Conservation (phyloP, 495 filamentous ascomycete species). For the Penicillium bialowiezense region DNA sequence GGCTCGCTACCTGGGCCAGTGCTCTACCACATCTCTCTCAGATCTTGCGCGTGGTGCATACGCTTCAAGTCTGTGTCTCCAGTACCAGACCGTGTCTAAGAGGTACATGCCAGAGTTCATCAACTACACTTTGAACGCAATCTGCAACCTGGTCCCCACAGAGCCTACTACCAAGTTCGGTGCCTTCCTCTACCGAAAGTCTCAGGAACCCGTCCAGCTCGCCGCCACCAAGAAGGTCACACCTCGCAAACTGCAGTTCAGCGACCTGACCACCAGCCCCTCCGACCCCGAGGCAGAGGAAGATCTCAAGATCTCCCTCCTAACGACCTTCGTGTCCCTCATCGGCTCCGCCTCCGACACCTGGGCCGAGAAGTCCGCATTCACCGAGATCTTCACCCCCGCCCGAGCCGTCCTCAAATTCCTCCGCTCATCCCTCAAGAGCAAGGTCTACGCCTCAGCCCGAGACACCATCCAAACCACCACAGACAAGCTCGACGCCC, state of each 20-base stretch:
- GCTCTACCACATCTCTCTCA: constrained; percentile 55
- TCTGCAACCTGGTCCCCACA: constrained; percentile 64
- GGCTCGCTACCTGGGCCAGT: constrained; percentile 77
- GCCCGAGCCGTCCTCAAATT: constrained; percentile 53
- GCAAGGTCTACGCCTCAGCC: constrained; percentile 45
- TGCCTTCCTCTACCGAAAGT: constrained; percentile 62
- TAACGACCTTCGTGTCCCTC: constrained; percentile 55
- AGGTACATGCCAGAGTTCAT: constrained; percentile 86
- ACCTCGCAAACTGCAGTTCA: constrained; percentile 40
- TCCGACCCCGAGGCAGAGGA: constrained; percentile 28
- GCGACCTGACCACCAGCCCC: constrained; percentile 48
- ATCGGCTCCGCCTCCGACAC: constrained; percentile 58
- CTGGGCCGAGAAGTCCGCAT: constrained; percentile 67
- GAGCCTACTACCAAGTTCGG: constrained; percentile 43
- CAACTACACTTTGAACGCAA: constrained; percentile 72
- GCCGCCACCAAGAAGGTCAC: constrained; percentile 23
- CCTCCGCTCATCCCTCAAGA: constrained; percentile 49
- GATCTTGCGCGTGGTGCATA: constrained; percentile 76
- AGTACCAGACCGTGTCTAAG: constrained; percentile 78
- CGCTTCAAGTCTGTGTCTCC: constrained; percentile 67
- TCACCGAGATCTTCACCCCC: constrained; percentile 68
- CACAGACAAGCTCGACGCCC: constrained; percentile 39
- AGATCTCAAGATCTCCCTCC: constrained; percentile 56
- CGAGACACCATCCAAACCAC: constrained; percentile 34
- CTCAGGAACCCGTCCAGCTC: constrained; percentile 51